phyloP scores from a whole-genome alignment of 169 alveolate species.

The Cyclospora cayetanensis region DNA sequence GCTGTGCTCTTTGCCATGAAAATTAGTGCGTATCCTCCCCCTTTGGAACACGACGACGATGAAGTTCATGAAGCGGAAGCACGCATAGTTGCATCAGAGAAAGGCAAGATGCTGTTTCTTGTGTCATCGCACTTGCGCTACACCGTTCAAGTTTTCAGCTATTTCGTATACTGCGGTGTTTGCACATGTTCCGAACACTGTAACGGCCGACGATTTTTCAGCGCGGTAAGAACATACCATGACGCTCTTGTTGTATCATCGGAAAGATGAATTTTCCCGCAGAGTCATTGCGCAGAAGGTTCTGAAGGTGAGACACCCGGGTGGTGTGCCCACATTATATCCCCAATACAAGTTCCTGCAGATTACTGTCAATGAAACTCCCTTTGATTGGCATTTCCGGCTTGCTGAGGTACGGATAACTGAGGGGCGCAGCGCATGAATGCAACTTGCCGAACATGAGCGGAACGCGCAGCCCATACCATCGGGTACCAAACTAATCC shows the following conservation, averaged over 20 bases:
- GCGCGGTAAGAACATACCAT: conserved; percentile 2
- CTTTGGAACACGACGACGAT: conserved; percentile 12
- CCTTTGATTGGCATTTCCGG: conserved; percentile 51
- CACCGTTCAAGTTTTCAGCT: not conserved
- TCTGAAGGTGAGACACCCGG: conserved; percentile 5
- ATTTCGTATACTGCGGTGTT: conserved; percentile 24
- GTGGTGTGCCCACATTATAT: not conserved
- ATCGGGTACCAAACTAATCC: conserved; percentile 23
- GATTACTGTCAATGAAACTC: conserved; percentile 1
- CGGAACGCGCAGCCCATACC: conserved; percentile 26
- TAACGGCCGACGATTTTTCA: conserved; percentile 54
- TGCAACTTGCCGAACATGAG: not conserved
- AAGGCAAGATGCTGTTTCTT: conserved; percentile 11
- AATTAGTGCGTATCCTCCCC: conserved; percentile 40
- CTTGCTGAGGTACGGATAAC: conserved; percentile 28
- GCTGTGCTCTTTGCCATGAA: not conserved
- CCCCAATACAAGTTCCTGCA: not conserved
- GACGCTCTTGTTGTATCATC: not conserved
- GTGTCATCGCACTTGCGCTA: no score
- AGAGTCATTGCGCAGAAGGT: conserved; percentile 60
- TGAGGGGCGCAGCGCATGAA: not conserved
- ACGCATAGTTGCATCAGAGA: conserved; percentile 24
- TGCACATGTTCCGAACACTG: conserved; percentile 41
- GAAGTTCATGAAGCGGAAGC: conserved; percentile 43
- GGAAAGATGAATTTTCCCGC: not conserved